Percentiles rank a stretch among this genome's conserved stretches.
These are phyloP conservation scores for Spinacia oleracea DNA, from an alignment of 179 eudicot genomes.

Conservation along the genomic window DNA sequence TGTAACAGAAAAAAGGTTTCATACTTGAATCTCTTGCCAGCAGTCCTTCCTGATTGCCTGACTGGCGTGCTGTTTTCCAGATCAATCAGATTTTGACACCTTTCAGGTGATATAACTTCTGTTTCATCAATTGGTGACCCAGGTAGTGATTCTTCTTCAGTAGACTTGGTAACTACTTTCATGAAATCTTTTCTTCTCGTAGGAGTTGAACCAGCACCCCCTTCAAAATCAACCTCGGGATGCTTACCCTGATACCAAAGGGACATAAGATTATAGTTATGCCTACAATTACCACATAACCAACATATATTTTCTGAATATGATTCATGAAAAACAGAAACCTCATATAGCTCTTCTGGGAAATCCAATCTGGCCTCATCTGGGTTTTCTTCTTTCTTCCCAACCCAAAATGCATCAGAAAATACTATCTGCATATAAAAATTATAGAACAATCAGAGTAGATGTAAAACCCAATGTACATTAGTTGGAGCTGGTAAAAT, in stretches of 20 bases:
- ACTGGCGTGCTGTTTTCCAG: constrained; percentile 53
- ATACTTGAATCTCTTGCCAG: constrained; percentile 80
- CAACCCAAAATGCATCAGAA: constrained; percentile 97
- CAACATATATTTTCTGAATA: background rate
- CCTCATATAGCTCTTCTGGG: constrained; percentile 76
- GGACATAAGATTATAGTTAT: background rate
- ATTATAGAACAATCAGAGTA: constrained; percentile 4
- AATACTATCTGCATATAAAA: constrained; percentile 66
- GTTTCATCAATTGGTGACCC: constrained; percentile 36
- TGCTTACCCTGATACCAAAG: constrained; percentile 45
- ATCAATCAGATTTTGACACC: constrained; percentile 34
- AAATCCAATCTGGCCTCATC: constrained; percentile 68
- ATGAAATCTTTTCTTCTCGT: constrained; percentile 33
- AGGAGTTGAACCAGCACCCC: constrained; percentile 75
- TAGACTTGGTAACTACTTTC: constrained; percentile 28
- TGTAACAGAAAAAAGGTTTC: constrained; percentile 7
- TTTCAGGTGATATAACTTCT: constrained; percentile 50
- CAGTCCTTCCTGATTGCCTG: constrained; percentile 76
- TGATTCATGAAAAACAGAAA: constrained; percentile 19
- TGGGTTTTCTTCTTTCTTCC: constrained; percentile 87
- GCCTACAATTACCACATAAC: constrained; percentile 6
- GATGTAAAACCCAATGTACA: constrained; percentile 2
- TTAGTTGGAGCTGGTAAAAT: background rate
- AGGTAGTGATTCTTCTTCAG: constrained; percentile 38
- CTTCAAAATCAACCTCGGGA: constrained; percentile 63